Conservation (phyloP, 768 basidiomycete species). For the Pisolithus orientalis region DNA sequence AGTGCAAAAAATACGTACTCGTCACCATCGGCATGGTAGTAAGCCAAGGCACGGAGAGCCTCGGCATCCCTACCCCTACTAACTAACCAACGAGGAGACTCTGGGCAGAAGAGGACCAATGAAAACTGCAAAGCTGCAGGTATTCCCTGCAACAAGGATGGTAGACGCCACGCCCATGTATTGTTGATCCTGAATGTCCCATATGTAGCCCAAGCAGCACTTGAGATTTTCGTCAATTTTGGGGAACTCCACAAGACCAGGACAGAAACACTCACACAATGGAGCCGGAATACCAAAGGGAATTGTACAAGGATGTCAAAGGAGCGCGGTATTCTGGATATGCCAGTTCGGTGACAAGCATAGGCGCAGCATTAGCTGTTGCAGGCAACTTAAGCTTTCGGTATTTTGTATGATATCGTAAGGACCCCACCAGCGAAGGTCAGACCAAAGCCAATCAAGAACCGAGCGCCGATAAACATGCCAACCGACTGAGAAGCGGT, state of each 20-base stretch:
- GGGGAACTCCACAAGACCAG: not conserved
- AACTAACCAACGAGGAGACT: conserved; percentile 81
- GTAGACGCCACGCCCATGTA: conserved; percentile 81
- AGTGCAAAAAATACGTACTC: conserved; percentile 28
- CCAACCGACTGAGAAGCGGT: conserved; percentile 64
- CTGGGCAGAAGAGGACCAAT: conserved; percentile 67
- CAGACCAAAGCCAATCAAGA: conserved; percentile 72
- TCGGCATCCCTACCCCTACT: conserved; percentile 66
- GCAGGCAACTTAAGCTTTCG: conserved; percentile 4
- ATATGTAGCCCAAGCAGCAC: conserved; percentile 81
- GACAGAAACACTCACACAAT: conserved; percentile 49
- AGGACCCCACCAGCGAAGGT: conserved; percentile 51
- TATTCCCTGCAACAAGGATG: conserved; percentile 64
- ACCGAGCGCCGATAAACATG: conserved; percentile 80
- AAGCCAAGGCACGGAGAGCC: conserved; percentile 65
- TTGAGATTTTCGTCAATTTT: conserved; percentile 11
- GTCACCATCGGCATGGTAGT: conserved; percentile 80
- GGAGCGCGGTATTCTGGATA: conserved; percentile 80
- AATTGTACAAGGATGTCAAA: conserved; percentile 74
- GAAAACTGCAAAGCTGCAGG: conserved; percentile 63
- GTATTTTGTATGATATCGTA: not conserved
- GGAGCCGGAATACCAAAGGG: conserved; percentile 81
- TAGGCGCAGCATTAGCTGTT: conserved; percentile 65
- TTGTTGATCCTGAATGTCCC: conserved; percentile 66
- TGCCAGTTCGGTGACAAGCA: conserved; percentile 81